Conservation (phyloP, 2,329 filamentous ascomycete species). For the Alternaria novae-zelandiae region DNA sequence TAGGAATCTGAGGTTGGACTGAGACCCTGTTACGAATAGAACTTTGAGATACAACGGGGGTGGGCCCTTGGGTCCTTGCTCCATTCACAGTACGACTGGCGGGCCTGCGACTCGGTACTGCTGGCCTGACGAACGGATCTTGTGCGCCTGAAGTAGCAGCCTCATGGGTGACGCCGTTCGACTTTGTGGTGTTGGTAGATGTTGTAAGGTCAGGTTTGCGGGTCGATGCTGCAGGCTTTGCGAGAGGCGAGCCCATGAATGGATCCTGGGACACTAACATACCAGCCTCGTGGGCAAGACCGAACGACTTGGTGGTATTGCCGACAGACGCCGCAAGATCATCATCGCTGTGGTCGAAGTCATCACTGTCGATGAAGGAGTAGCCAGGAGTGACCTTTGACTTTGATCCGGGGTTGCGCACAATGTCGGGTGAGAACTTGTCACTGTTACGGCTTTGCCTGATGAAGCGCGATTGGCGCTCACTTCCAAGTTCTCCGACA, state of each 20-base stretch:
- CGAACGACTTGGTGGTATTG: slow-evolving; percentile 45
- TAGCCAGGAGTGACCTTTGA: slow-evolving; percentile 19
- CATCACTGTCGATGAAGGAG: slow-evolving; percentile 28
- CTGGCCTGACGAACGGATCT: slow-evolving; percentile 5
- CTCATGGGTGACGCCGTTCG: not conserved
- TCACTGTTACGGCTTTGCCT: slow-evolving; percentile 4
- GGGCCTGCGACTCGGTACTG: not conserved
- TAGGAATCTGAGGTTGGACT: not conserved
- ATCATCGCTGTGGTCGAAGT: slow-evolving; percentile 26
- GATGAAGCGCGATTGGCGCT: not conserved
- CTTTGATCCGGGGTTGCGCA: not conserved
- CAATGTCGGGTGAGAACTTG: slow-evolving; percentile 9
- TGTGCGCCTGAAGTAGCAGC: not conserved
- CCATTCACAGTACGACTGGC: slow-evolving; percentile 4
- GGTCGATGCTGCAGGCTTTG: slow-evolving; percentile 1
- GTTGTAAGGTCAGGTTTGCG: not conserved
- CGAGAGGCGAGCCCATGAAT: slow-evolving; percentile 3
- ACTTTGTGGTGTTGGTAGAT: not conserved
- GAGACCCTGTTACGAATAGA: not conserved
- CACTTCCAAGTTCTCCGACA: slow-evolving; percentile 19
- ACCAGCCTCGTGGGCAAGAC: slow-evolving; percentile 40
- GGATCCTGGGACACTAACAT: slow-evolving; percentile 27
- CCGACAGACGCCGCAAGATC: slow-evolving; percentile 28
- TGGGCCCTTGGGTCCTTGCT: not conserved
- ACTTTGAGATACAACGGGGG: not conserved